phyloP scores from a whole-genome alignment of 495 filamentous ascomycete genomes.

The Copromyces sp. region DNA sequence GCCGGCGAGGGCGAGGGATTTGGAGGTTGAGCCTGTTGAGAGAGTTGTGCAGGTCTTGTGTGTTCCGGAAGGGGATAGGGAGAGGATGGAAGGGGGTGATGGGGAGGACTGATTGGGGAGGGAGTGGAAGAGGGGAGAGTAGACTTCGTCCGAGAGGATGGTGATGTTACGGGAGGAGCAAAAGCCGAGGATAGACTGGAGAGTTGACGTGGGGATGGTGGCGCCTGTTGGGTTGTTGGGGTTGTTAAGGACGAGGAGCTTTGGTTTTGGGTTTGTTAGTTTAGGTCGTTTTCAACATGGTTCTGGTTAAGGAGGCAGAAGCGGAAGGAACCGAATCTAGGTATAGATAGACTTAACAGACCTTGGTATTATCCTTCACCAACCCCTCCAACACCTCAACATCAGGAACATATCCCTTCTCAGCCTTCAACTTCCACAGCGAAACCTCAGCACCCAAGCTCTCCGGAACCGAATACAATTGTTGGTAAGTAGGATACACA shows the following conservation, averaged over 20 bases:
- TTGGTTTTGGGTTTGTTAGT: neutral
- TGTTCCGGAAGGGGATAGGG: conserved; percentile 47
- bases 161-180: conserved; percentile 53
- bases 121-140: conserved; percentile 76
- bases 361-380: conserved; percentile 66
- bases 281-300: neutral
- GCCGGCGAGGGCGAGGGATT: conserved; percentile 77
- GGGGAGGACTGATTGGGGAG: conserved; percentile 12
- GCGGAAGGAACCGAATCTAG: neutral
- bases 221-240: conserved; percentile 84
- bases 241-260: conserved; percentile 51
- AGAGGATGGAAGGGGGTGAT: conserved; percentile 40
- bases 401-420: conserved; percentile 58
- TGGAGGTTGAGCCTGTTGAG: conserved; percentile 73
- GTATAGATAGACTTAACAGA: neutral
- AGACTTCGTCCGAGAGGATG: conserved; percentile 75
- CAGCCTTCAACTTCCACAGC: conserved; percentile 61
- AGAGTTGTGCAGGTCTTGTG: conserved; percentile 34
- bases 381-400: conserved; percentile 55
- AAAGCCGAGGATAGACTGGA: conserved; percentile 54
- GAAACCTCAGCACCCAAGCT: conserved; percentile 74
- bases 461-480: conserved; percentile 67
- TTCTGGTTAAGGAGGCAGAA: neutral
- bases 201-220: conserved; percentile 49
- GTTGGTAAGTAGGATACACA: conserved; percentile 84